A percentile compares a stretch with the other conserved stretches of the same genome.
Evolutionary conservation across 2,329 filamentous ascomycete species (phyloP).

Genomic region (Phyllosticta capitalensis): DNA sequence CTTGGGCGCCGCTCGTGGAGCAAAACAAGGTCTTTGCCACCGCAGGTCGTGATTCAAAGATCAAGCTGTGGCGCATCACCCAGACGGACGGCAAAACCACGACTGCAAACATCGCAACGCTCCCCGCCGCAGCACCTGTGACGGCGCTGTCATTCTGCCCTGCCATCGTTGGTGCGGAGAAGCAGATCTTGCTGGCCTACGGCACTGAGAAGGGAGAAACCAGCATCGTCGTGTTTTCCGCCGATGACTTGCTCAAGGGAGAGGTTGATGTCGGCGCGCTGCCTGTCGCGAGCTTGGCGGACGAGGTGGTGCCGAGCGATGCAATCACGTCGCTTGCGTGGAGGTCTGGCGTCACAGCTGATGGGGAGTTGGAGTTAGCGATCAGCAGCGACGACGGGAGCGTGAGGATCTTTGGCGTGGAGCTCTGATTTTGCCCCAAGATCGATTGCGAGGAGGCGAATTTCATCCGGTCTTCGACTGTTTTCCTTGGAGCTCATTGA

Average conservation of each 20-base stretch:
- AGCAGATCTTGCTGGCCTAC: constrained; percentile 20
- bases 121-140: constrained; percentile 19
- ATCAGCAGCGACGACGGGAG: constrained; percentile 34
- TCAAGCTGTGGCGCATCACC: constrained; percentile 49
- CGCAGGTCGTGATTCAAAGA: constrained; percentile 77
- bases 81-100: constrained; percentile 2
- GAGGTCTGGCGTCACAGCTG: constrained; percentile 17
- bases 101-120: constrained; percentile 11
- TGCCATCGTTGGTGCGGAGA: background rate
- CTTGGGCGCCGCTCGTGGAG: constrained; percentile 58
- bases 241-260: background rate
- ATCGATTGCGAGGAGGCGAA: background rate
- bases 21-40: constrained; percentile 60
- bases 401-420: constrained; percentile 23
- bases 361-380: constrained; percentile 22
- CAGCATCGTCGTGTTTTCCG: constrained; percentile 11
- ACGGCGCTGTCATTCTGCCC: constrained; percentile 25
- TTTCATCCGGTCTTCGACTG: background rate
- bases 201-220: constrained; percentile 25
- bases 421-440: background rate
- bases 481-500: background rate
- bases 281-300: background rate
- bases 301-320: constrained; percentile 18
- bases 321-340: constrained; percentile 25
- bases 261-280: constrained; percentile 11